Evolutionary conservation across 1,284 basidiomycete genomes (phyloP), one percentile per base, ranked within the genome.

Genomic region (Microbotryum saponariae): DNA sequence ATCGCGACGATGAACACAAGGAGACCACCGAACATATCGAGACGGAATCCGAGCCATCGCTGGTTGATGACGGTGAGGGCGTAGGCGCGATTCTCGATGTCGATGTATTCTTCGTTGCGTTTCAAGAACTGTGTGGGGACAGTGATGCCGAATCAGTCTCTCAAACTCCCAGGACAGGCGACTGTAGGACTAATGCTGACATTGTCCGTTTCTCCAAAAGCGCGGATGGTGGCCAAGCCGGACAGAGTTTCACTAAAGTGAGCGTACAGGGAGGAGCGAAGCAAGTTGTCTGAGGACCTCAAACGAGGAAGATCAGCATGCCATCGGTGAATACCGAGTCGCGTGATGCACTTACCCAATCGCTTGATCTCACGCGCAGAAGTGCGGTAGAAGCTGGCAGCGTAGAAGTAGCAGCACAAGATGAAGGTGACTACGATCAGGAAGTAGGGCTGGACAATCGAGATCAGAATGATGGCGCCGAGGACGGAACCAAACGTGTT

Each of bases 71-170:
- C 81, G 0, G 88, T 91, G 64, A 94, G 76, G 83, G 86, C 91
- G 74, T 93, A 94, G 3, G 91, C 90, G 45, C 88, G 80, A 73
- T 96, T 94, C 77, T 97, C 91, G 51, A 88, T 78, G 70, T 97
- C 88, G 56, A 93, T 81, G n/a, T 84, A 81, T 46, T 82, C 79
- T 68, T 86, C 80, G 71, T 92, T 93, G 61, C 89, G 88, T 10
- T 74, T 73, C 57, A 82, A 75, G 79, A 97, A 94, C 31, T 87
- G 80, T 10, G 37, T 29, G 6, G 47, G 21, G 21, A 8, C 8
- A 9, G 14, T 18, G 46, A 10, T 16, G 14, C 18, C n/a, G 20
- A 4, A 21, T 25, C n/a, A 33, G 25, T 9, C 29, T 69, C 71
- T 78, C 81, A 57, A 20, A 21, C 29, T 10, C 27, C 37, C 14